A percentile compares a stretch with the other conserved stretches of the same genome.
phyloP scores from a whole-genome alignment of 1,139 yeast species.

The Kluyveromyces sp. region DNA sequence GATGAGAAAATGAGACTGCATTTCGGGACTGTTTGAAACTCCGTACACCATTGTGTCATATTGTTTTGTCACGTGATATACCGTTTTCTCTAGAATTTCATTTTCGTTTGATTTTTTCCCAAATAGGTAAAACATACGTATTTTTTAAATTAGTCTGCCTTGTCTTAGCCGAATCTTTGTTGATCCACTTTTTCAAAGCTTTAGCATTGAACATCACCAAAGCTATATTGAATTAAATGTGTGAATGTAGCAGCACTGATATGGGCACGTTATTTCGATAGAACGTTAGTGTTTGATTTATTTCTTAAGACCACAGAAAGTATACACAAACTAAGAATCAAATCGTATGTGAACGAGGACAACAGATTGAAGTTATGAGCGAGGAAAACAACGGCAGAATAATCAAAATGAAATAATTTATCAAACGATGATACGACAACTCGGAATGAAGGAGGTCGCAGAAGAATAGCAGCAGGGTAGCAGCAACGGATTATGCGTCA shows the following conservation, averaged over 20 bases:
- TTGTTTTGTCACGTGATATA: background rate
- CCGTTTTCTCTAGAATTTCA: background rate
- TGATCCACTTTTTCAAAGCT: background rate
- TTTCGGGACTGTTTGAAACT: background rate
- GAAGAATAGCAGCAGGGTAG: no score
- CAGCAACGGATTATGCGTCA: background rate
- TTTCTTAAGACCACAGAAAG: slow-evolving; percentile 10
- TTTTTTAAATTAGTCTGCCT: no score
- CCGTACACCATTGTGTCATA: background rate
- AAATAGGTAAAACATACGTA: background rate
- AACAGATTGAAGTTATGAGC: background rate
- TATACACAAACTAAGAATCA: slow-evolving; percentile 8
- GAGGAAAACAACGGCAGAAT: background rate
- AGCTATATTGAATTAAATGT: no score
- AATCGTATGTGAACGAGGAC: slow-evolving; percentile 7
- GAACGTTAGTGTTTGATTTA: no score
- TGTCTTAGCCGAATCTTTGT: no score
- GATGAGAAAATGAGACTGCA: background rate
- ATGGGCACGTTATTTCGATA: background rate
- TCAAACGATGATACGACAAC: no score
- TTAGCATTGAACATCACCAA: slow-evolving; percentile 1
- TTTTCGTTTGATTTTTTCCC: background rate
- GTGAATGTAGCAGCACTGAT: no score
- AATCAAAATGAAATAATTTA: no score
- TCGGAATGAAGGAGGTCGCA: no score